A percentile compares a stretch with the other conserved stretches of the same genome.
Evolutionary conservation across 2,329 filamentous ascomycete species (phyloP).

Genomic region (Lasiodiplodia citricola): DNA sequence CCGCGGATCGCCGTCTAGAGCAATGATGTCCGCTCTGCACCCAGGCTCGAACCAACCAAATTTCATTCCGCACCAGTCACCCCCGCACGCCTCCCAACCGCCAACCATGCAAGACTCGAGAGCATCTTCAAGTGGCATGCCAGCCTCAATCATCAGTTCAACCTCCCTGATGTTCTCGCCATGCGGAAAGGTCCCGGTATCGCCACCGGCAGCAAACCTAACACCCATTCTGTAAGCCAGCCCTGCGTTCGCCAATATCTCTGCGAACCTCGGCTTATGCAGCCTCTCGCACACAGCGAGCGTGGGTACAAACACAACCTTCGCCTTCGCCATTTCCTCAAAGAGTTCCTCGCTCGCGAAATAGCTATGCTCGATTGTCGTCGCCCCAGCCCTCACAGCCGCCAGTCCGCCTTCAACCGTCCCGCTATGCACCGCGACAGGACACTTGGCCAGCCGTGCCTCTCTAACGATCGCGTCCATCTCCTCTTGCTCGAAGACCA

Average conservation of each 20-base stretch:
- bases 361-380: slow-evolving; percentile 40
- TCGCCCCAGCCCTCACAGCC: slow-evolving; percentile 39
- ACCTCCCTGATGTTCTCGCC: slow-evolving; percentile 60
- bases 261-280: slow-evolving; percentile 23
- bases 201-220: slow-evolving; percentile 28
- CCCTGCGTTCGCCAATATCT: slow-evolving; percentile 45
- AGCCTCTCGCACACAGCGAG: slow-evolving; percentile 52
- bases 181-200: slow-evolving; percentile 52
- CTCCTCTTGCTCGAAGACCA: slow-evolving; percentile 28
- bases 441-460: slow-evolving; percentile 33
- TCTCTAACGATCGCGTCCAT: slow-evolving; percentile 40
- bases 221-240: slow-evolving; percentile 35
- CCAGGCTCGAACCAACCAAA: slow-evolving; percentile 61
- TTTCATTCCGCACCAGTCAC: slow-evolving; percentile 55
- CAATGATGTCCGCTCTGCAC: slow-evolving; percentile 58
- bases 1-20: slow-evolving; percentile 52
- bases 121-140: slow-evolving; percentile 57
- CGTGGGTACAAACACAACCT: slow-evolving; percentile 60
- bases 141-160: slow-evolving; percentile 60
- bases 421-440: slow-evolving; percentile 38
- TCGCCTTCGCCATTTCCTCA: slow-evolving; percentile 51
- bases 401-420: slow-evolving; percentile 37
- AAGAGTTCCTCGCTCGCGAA: slow-evolving; percentile 44
- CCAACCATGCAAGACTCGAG: slow-evolving; percentile 57
- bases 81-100: slow-evolving; percentile 63